Percentiles rank a stretch among this genome's conserved stretches.
phyloP scores from a whole-genome alignment of 306 rosid species.

The Begonia loranthoides region DNA sequence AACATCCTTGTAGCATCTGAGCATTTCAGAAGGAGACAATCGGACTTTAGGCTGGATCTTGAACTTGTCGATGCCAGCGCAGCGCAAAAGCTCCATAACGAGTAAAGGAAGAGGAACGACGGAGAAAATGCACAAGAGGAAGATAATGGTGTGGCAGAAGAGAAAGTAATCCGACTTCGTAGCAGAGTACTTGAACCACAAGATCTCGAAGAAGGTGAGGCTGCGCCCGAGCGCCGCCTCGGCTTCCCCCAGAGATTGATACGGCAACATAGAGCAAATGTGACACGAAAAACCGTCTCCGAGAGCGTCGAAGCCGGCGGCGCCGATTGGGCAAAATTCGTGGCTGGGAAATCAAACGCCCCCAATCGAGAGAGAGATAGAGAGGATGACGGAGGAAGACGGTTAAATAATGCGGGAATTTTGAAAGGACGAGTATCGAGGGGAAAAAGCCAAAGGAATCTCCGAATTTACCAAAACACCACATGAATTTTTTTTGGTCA shows the following conservation, averaged over 20 bases:
- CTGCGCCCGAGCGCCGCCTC: slow-evolving; percentile 41
- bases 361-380: too few species aligned
- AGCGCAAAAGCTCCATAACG: slow-evolving; percentile 34
- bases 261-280: slow-evolving; percentile 43
- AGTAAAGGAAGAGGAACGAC: slow-evolving; percentile 43
- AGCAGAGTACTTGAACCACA: slow-evolving; percentile 80
- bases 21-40: slow-evolving; percentile 32
- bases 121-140: slow-evolving; percentile 57
- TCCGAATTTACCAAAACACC: too few species aligned
- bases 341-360: too few species aligned
- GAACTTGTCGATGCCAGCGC: slow-evolving; percentile 30
- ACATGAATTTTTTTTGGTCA: too few species aligned
- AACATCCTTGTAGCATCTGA: slow-evolving; percentile 59
- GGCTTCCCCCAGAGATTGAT: slow-evolving; percentile 37
- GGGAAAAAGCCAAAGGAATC: too few species aligned
- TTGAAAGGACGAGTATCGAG: too few species aligned
- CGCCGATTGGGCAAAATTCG: too few species aligned
- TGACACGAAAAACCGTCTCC: too few species aligned
- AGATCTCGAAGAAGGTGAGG: slow-evolving; percentile 43
- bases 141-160: slow-evolving; percentile 55
- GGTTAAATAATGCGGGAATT: too few species aligned
- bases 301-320: too few species aligned
- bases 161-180: slow-evolving; percentile 57
- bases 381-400: too few species aligned
- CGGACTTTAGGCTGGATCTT: slow-evolving; percentile 68